Evolutionary conservation across 1,284 basidiomycete genomes (phyloP).

Genomic region (Irpex sp.): DNA sequence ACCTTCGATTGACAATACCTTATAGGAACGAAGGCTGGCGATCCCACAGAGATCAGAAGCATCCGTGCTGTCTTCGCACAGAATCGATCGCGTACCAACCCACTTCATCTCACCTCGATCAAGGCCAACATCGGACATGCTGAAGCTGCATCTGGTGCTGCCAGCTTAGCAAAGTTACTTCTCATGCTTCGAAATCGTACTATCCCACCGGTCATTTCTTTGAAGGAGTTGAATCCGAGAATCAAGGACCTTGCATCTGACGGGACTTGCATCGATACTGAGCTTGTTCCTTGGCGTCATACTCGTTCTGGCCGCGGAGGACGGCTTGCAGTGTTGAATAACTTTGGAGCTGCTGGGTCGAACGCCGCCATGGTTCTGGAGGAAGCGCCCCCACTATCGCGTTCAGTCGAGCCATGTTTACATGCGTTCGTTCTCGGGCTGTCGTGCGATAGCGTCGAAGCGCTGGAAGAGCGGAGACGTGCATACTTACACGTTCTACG

Average conservation of each 20-base stretch:
- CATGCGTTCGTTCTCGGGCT: conserved; percentile 46
- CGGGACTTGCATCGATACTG: conserved; percentile 45
- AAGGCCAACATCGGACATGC: conserved; percentile 74
- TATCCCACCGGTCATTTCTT: conserved; percentile 60
- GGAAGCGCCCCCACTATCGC: conserved; percentile 29
- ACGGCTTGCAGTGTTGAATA: conserved; percentile 61
- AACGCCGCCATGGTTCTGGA: conserved; percentile 62
- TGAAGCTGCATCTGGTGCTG: conserved; percentile 71
- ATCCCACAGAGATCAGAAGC: conserved; percentile 59
- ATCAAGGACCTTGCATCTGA: conserved; percentile 48
- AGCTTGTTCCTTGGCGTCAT: conserved; percentile 38
- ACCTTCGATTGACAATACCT: conserved; percentile 25
- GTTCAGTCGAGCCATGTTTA: neutral
- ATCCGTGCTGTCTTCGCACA: conserved; percentile 53
- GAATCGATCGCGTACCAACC: conserved; percentile 38
- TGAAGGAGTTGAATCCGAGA: conserved; percentile 51
- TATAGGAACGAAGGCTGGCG: conserved; percentile 54
- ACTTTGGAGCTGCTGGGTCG: conserved; percentile 73
- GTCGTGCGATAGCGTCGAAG: conserved; percentile 50
- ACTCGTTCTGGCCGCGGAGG: conserved; percentile 25
- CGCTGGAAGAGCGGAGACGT: conserved; percentile 43
- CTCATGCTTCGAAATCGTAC: conserved; percentile 56
- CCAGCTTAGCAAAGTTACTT: conserved; percentile 65
- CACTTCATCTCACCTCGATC: conserved; percentile 61
- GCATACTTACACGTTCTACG: conserved; percentile 46